Evolutionary conservation across 495 filamentous ascomycete genomes (phyloP), one percentile per base, ranked within the genome.

Genomic region (Mycothermus thermophilus): DNA sequence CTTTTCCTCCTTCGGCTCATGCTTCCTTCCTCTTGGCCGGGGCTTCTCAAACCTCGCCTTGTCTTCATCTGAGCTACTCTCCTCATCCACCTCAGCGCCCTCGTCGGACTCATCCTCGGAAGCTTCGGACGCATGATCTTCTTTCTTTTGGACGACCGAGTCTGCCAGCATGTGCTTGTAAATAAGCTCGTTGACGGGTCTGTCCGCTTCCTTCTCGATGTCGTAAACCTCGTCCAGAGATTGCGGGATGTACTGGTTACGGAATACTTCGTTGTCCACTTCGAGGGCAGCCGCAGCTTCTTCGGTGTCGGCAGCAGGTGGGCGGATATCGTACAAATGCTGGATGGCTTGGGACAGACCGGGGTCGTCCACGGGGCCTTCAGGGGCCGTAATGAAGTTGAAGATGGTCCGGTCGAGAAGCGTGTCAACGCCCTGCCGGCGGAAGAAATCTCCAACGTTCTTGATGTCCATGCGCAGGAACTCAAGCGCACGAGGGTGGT

Each of bases 401-500:
- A 90, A 96, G 6, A 83, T 57, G 0, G 66, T 57, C 15, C 74
- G 72, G 46, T 95, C 86, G 3, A 74, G 50, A 8, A 96, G 62
- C 0, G 70, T 77, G 40, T 87, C 73, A 2, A 95, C 83, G 30
- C 77, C 80, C 48, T 92, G 79, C 3, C 80, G 69, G 32, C 74
- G 59, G 70, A 97, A 97, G 61, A 90, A 97, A 50, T 92, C 84
- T 27, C 71, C 76, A 2, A 90, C 72, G 48, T 97, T 97, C 66
- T 93, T 95, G 57, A 96, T 81, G 55, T 97, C 90, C 83, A 93
- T 95, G 13, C 87, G 74, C 39, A 96, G 62, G 54, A 97, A 96
- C 52, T 95, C 85, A 13, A 92, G 65, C 21, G 79, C 84, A 39
- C 81, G 68, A 1, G 90, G 88, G 57, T 97, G 90, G 38, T 96